phyloP scores from a whole-genome alignment of 108 stramenopile genomes.

The Pseudonitzschia delicatissima region DNA sequence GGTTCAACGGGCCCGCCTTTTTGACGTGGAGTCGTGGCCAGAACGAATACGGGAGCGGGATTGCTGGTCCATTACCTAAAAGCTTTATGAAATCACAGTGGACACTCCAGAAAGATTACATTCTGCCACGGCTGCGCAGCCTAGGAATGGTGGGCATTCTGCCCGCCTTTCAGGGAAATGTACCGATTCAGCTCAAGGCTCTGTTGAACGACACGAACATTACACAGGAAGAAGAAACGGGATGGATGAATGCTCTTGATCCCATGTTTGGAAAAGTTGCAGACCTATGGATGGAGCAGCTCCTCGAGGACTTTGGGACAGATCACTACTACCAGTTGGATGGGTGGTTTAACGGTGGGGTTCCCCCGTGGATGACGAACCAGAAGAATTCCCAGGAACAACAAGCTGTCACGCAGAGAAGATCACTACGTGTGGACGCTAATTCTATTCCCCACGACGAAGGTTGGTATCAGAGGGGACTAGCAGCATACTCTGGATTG shows the following conservation, averaged over 20 bases:
- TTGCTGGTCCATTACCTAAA: conserved; percentile 38
- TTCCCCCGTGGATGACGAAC: conserved; percentile 35
- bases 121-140: conserved; percentile 38
- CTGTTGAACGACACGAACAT: conserved; percentile 41
- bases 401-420: neutral
- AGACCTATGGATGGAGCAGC: conserved; percentile 31
- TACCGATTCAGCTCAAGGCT: conserved; percentile 35
- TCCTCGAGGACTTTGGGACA: conserved; percentile 48
- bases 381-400: neutral
- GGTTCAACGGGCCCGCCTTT: conserved; percentile 59
- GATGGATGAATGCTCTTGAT: conserved; percentile 51
- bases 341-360: conserved; percentile 46
- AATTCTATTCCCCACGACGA: conserved; percentile 17
- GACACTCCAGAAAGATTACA: conserved; percentile 30
- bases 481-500: conserved; percentile 36
- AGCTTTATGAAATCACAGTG: conserved; percentile 42
- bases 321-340: conserved; percentile 59
- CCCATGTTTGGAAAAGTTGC: conserved; percentile 41
- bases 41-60: conserved; percentile 42
- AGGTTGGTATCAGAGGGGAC: conserved; percentile 30
- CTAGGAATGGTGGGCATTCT: conserved; percentile 45
- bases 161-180: conserved; percentile 57
- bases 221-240: conserved; percentile 36
- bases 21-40: conserved; percentile 55
- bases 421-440: neutral